Base-by-base conservation (phyloP, 345 rosid genomes). In the Euclidium syriacum region DNA sequence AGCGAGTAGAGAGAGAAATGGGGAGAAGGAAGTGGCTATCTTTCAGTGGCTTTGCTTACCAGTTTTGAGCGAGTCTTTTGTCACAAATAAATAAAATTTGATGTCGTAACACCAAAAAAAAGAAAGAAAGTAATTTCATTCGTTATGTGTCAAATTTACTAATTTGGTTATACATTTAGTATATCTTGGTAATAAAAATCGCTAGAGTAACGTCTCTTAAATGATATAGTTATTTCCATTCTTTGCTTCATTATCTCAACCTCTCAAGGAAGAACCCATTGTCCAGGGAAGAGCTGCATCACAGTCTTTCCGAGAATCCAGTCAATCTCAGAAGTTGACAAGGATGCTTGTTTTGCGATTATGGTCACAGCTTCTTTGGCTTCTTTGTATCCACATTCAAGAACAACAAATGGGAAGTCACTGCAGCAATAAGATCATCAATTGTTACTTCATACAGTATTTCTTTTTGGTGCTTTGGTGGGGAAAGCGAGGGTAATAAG, bases 351-450 rank as follows among this genome's bases (percentile, higher is more conserved):
- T 48, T 75, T 72, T 10, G 82, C 85, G 14, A 82, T 63, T 17
- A 67, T 64, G 41, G 67, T 50, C 5, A 67, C 86, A 27, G 94
- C 95, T 66, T 86, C 94, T 77, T 74, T 89, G 54, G 79, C 91
- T 67, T 79, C 86, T 63, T 72, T 71, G 43, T 92, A 87, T 38
- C 98, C 96, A 23, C 95, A 86, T 77, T 89, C 95, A 5, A 87
- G 84, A 33, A 87, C 91, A 7, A 86, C 86, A 55, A 48, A 89
- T 9, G 98, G 98, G 75, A 92, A 89, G 68, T 92, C 96, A 33
- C 96, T 92, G 86, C 67, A 75, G 40, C 43, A 61, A 55, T 30
- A 44, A 35, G 19, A 17, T 38, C 18, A 35, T 7, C 24, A 43
- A 39, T 27, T 42, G 20, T 65, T 65, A 29, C 43, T 30, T 56